Conservation (phyloP, 345 rosid species). For the Raphanus sativus region DNA sequence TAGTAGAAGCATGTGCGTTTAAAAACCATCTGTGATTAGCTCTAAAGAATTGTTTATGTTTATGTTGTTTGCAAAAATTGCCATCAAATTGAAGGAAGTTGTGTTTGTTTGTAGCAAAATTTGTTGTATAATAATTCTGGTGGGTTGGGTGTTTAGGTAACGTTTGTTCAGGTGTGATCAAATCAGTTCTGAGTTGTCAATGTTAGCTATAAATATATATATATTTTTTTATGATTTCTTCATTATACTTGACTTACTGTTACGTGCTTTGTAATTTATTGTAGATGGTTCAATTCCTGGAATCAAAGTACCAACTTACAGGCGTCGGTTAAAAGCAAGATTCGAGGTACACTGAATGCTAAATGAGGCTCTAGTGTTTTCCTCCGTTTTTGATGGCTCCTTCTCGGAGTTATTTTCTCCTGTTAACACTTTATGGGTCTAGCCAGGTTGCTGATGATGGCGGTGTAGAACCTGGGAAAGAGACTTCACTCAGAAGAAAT, state of each 20-base stretch:
- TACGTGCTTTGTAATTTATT: neutral
- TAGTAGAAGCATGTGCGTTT: too few species aligned
- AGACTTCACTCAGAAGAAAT: constrained; percentile 69
- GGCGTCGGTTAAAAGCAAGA: constrained; percentile 63
- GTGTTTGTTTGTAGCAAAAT: neutral
- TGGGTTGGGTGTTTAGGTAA: neutral
- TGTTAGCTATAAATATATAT: too few species aligned
- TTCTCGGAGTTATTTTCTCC: neutral
- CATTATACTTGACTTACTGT: neutral
- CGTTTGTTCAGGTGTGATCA: neutral
- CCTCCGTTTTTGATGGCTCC: neutral
- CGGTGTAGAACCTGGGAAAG: constrained; percentile 39
- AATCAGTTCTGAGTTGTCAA: neutral
- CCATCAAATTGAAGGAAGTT: neutral
- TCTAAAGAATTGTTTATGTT: neutral
- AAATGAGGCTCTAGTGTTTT: neutral
- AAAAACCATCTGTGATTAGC: neutral
- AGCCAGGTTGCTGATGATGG: constrained; percentile 55
- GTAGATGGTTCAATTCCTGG: constrained; percentile 94
- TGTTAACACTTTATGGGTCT: constrained; percentile 23
- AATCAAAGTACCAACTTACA: constrained; percentile 76
- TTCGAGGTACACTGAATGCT: constrained; percentile 42
- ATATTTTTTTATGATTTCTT: neutral
- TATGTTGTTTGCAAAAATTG: neutral
- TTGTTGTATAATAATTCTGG: neutral